Evolutionary conservation across 805 yeast genomes (phyloP).

Genomic region (Cyberlindnera meyerae): DNA sequence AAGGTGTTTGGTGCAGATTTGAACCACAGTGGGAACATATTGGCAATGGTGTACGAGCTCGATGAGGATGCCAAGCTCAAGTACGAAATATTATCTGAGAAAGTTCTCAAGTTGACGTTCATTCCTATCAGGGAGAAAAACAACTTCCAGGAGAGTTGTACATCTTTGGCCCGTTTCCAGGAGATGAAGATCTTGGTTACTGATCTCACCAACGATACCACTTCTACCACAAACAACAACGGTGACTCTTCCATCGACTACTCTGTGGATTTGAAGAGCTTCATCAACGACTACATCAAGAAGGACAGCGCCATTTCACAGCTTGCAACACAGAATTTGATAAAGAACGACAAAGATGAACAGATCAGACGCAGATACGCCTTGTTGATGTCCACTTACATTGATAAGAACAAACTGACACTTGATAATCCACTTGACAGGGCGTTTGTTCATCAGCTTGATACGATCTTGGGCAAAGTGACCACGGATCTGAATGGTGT

Average conservation of each 20-base stretch:
- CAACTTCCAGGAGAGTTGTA: conserved; percentile 2
- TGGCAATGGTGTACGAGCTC: conserved; percentile 21
- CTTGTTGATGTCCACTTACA: conserved; percentile 10
- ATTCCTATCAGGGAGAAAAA: conserved; percentile 11
- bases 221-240: not conserved
- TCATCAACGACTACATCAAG: conserved; percentile 6
- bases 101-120: conserved; percentile 15
- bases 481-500: conserved; percentile 1
- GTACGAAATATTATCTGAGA: conserved; percentile 24
- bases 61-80: conserved; percentile 17
- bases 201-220: not conserved
- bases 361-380: conserved; percentile 17
- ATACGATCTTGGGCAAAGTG: conserved; percentile 2
- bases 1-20: conserved; percentile 16
- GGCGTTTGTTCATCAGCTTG: conserved; percentile 11
- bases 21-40: conserved; percentile 17
- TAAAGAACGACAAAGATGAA: conserved; percentile 15
- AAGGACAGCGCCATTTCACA: conserved; percentile 5
- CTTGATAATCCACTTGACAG: conserved; percentile 15
- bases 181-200: conserved; percentile 15
- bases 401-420: conserved; percentile 4
- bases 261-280: conserved; percentile 10
- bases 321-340: conserved; percentile 14
- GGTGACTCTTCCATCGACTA: not conserved
- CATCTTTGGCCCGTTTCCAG: conserved; percentile 22